These are phyloP conservation scores for Erigeron canadensis DNA, from an alignment of 129 eudicot species.

Conservation along the genomic window DNA sequence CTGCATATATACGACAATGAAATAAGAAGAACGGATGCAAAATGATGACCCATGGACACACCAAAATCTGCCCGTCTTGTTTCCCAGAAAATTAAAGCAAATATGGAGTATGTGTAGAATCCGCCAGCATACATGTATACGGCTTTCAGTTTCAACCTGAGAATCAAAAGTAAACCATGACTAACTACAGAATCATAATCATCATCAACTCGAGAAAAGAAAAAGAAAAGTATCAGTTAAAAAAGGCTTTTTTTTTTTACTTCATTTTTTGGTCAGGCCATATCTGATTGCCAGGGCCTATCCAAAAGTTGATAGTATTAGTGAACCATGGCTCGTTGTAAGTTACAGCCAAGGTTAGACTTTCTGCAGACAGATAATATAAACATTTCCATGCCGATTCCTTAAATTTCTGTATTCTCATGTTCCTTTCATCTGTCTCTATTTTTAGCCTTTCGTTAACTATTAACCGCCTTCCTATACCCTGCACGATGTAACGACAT, in stretches of 20 bases:
- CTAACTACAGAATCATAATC: background rate
- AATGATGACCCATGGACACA: slow-evolving; percentile 97
- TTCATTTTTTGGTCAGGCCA: slow-evolving; percentile 86
- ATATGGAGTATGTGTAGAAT: slow-evolving; percentile 85
- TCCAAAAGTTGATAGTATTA: slow-evolving; percentile 69
- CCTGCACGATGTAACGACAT: slow-evolving; percentile 46
- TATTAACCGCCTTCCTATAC: slow-evolving; percentile 64
- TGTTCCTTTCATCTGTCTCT: slow-evolving; percentile 61
- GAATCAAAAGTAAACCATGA: slow-evolving; percentile 6
- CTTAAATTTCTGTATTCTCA: slow-evolving; percentile 75
- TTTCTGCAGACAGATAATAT: slow-evolving; percentile 85
- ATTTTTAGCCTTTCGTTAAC: slow-evolving; percentile 47
- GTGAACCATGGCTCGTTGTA: slow-evolving; percentile 94
- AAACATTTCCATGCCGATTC: slow-evolving; percentile 97
- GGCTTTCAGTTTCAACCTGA: slow-evolving; percentile 85
- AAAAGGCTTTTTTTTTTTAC: slow-evolving; percentile 48
- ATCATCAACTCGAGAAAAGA: background rate
- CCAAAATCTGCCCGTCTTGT: slow-evolving; percentile 96
- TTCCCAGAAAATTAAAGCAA: slow-evolving; percentile 94
- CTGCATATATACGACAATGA: slow-evolving; percentile 73
- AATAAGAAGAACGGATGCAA: slow-evolving; percentile 76
- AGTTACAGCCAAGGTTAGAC: slow-evolving; percentile 67
- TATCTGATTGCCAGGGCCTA: slow-evolving; percentile 81
- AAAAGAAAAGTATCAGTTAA: background rate
- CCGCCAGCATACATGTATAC: slow-evolving; percentile 85